Conservation (phyloP, 225 moss, liverwort and hornwort genomes). For the Marchantia paleacea region DNA sequence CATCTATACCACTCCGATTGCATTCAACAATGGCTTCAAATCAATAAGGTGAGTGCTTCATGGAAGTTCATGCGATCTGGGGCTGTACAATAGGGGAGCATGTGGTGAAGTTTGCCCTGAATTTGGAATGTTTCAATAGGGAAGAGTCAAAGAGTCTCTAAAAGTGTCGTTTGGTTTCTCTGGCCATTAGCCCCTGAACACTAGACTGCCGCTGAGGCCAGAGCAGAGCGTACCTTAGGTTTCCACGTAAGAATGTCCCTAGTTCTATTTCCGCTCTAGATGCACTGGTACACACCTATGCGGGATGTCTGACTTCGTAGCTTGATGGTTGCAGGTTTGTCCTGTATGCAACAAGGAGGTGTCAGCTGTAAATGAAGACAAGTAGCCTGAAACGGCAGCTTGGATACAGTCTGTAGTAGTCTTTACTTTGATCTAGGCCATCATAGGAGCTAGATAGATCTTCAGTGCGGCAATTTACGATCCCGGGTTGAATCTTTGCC, state of each 20-base stretch:
- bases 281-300: neutral
- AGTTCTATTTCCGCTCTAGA: no score
- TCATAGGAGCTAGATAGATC: no score
- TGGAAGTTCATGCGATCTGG: neutral
- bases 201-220: neutral
- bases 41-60: constrained; percentile 54
- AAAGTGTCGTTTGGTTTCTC: neutral
- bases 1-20: constrained; percentile 75
- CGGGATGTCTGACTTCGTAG: neutral
- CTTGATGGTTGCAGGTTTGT: constrained; percentile 53
- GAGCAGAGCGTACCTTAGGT: no score
- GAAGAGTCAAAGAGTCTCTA: neutral
- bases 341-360: constrained; percentile 76
- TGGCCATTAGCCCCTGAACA: neutral
- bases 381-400: neutral
- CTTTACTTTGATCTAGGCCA: neutral
- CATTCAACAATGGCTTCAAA: constrained; percentile 70
- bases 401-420: neutral
- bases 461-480: neutral
- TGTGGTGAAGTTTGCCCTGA: no score
- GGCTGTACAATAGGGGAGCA: no score
- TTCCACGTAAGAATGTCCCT: no score
- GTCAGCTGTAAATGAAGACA: neutral
- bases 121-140: neutral
- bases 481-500: neutral